Evolutionary conservation across 2,329 filamentous ascomycete species (phyloP).

Genomic region (Fusarium protoensiforme): DNA sequence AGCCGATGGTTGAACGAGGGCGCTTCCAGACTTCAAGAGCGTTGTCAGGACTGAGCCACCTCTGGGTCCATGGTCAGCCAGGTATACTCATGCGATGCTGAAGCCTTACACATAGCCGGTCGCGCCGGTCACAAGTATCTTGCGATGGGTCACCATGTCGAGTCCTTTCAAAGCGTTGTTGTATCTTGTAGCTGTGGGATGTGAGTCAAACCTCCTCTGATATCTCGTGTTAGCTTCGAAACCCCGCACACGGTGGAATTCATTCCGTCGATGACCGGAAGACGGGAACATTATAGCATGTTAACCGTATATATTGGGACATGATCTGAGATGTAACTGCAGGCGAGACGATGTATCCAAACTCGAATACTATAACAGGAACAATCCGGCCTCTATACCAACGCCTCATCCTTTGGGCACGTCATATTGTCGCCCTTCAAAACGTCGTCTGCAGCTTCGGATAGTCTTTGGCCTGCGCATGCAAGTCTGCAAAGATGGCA

Average conservation of each 20-base stretch:
- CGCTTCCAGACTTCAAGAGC: slow-evolving; percentile 1
- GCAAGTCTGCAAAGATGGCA: slow-evolving; percentile 40
- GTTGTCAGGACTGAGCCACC: slow-evolving; percentile 20
- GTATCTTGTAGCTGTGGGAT: neutral
- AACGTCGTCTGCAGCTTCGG: slow-evolving; percentile 45
- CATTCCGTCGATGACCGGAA: neutral
- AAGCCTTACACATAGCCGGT: slow-evolving; percentile 16
- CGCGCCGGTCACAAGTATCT: slow-evolving; percentile 11
- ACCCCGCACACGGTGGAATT: neutral
- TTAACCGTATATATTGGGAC: neutral
- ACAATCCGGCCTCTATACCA: neutral
- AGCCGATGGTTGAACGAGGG: neutral
- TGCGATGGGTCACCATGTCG: neutral
- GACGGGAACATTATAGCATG: neutral
- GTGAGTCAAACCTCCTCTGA: neutral
- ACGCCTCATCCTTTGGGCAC: neutral
- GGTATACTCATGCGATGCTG: neutral
- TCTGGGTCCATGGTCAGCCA: neutral
- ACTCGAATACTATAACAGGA: neutral
- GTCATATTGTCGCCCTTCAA: slow-evolving; percentile 3
- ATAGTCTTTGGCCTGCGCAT: slow-evolving; percentile 39
- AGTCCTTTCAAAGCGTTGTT: neutral
- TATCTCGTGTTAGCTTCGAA: neutral
- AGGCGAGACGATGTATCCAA: neutral
- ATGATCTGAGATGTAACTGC: neutral